These are phyloP conservation scores for Aureobasidium vineae DNA, from an alignment of 2,329 filamentous ascomycete genomes.

Conservation along the genomic window DNA sequence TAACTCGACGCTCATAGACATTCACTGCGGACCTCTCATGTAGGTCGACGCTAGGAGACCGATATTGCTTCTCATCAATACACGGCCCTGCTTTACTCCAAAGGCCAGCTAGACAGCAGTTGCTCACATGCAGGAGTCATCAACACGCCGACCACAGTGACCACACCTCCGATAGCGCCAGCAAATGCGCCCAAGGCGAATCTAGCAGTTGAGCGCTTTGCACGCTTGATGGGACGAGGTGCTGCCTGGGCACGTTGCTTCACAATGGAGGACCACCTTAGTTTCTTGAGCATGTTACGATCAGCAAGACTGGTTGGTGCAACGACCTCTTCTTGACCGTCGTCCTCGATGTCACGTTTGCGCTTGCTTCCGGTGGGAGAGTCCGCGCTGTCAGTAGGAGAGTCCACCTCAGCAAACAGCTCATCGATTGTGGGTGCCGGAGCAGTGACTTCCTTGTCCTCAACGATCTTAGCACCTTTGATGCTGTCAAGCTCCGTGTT, in stretches of 20 bases:
- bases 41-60: neutral
- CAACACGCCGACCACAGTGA: conserved; percentile 7
- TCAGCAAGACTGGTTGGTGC: neutral
- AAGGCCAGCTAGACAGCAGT: conserved; percentile 2
- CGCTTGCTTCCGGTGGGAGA: neutral
- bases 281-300: conserved; percentile 1
- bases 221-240: conserved; percentile 10
- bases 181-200: conserved; percentile 4
- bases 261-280: neutral
- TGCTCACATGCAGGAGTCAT: conserved; percentile 23
- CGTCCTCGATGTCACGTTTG: conserved; percentile 19
- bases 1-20: neutral
- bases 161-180: conserved; percentile 6
- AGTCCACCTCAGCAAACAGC: neutral
- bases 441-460: neutral
- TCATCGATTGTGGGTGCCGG: neutral
- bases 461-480: neutral
- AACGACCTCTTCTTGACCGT: neutral
- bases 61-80: neutral
- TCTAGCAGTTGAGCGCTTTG: neutral
- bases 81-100: neutral
- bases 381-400: neutral
- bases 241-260: neutral
- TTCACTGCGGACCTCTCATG: neutral
- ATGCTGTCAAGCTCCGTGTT: neutral